Percentiles rank a stretch among this genome's conserved stretches.
Conservation (phyloP, 1,284 basidiomycete species). For the Tilletia caries region DNA sequence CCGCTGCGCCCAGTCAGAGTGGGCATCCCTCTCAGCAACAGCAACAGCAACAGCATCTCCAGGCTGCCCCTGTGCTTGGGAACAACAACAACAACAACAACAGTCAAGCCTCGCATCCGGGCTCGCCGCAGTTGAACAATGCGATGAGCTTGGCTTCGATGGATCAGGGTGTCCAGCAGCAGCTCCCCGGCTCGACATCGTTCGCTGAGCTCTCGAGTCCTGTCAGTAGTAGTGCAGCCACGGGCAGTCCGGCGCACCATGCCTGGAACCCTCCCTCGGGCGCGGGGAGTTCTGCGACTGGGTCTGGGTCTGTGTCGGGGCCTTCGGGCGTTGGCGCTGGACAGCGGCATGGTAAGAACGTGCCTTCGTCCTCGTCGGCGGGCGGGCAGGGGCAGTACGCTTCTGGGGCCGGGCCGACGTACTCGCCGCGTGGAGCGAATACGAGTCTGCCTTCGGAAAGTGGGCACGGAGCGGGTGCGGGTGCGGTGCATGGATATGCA, state of each 20-base stretch:
- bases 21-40: not conserved
- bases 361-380: not conserved
- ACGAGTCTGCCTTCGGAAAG: constrained; percentile 79
- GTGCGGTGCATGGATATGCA: constrained; percentile 45
- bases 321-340: not conserved
- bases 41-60: not conserved
- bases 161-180: constrained; percentile 67
- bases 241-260: constrained; percentile 75
- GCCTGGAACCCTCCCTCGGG: not conserved
- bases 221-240: constrained; percentile 81
- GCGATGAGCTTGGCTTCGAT: constrained; percentile 58
- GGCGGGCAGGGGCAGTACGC: not conserved
- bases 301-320: too few relatives aligned
- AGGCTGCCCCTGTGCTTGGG: constrained; percentile 1
- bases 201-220: constrained; percentile 90
- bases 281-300: too few relatives aligned
- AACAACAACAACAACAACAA: not conserved
- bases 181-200: constrained; percentile 62
- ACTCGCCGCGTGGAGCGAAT: not conserved
- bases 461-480: constrained; percentile 80
- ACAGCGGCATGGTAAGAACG: constrained; percentile 1
- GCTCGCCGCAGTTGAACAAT: not conserved
- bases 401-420: not conserved
- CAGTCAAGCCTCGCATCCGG: constrained; percentile 6
- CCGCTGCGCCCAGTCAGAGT: not conserved